Evolutionary conservation across 2,329 filamentous ascomycete species (phyloP).

Genomic region (Diaporthe ampelina): DNA sequence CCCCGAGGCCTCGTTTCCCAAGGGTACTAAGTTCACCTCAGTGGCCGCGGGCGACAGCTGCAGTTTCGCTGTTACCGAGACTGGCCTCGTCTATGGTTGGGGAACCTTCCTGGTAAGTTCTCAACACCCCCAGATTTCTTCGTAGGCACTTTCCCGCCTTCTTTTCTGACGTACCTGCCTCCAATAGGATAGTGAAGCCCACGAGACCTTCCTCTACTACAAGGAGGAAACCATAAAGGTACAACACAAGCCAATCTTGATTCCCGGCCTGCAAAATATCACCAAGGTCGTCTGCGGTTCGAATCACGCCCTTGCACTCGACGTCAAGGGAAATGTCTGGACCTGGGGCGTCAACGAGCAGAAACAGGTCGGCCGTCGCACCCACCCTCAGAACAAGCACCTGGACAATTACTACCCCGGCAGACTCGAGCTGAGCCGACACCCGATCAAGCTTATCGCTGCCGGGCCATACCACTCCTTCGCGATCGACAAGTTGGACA

Average conservation of each 20-base stretch:
- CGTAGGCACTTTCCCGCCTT: slow-evolving; percentile 36
- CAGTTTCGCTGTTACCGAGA: slow-evolving; percentile 73
- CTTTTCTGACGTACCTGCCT: slow-evolving; percentile 29
- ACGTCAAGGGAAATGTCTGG: slow-evolving; percentile 69
- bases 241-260: slow-evolving; percentile 56
- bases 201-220: slow-evolving; percentile 42
- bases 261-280: slow-evolving; percentile 69
- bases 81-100: slow-evolving; percentile 76
- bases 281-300: slow-evolving; percentile 66
- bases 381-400: slow-evolving; percentile 39
- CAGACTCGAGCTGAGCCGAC: slow-evolving; percentile 45
- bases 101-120: slow-evolving; percentile 72
- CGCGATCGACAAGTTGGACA: slow-evolving; percentile 70
- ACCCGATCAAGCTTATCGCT: slow-evolving; percentile 64
- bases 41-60: slow-evolving; percentile 72
- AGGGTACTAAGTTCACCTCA: slow-evolving; percentile 69
- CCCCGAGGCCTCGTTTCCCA: slow-evolving; percentile 64
- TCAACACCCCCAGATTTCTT: neutral
- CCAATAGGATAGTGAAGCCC: slow-evolving; percentile 44
- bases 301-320: slow-evolving; percentile 72
- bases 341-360: slow-evolving; percentile 76
- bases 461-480: slow-evolving; percentile 76
- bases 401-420: slow-evolving; percentile 42
- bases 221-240: slow-evolving; percentile 43
- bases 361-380: slow-evolving; percentile 70